Evolutionary conservation across 2,329 filamentous ascomycete species (phyloP).

Genomic region (Fusarium torulosum): DNA sequence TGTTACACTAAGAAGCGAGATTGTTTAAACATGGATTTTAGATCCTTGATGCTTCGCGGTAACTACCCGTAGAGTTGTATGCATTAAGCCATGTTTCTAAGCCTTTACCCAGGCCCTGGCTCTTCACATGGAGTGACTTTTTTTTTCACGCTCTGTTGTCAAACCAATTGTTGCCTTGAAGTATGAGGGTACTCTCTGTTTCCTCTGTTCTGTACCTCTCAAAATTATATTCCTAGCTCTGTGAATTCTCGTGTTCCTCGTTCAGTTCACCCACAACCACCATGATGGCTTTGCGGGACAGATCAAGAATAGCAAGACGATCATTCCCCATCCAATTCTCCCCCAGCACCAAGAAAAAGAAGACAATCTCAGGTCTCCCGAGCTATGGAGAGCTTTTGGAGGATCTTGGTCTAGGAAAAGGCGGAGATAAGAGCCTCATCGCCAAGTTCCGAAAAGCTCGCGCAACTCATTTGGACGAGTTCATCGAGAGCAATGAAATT

Average conservation of each 20-base stretch:
- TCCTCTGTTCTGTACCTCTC: neutral
- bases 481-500: neutral
- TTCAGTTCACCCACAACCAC: neutral
- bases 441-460: neutral
- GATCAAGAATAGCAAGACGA: neutral
- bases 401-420: conserved; percentile 12
- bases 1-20: neutral
- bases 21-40: neutral
- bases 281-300: neutral
- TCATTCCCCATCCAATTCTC: neutral
- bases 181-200: neutral
- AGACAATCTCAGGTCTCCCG: neutral
- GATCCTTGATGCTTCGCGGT: neutral
- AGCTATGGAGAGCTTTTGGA: neutral
- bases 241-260: neutral
- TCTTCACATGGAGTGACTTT: neutral
- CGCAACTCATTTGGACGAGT: neutral
- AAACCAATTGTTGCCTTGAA: neutral
- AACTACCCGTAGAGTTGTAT: neutral
- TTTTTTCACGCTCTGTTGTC: neutral
- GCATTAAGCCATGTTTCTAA: neutral
- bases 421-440: neutral
- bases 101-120: neutral
- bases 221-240: neutral
- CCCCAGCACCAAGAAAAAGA: neutral